phyloP scores from a whole-genome alignment of 805 yeast genomes.

The Yarrowia porcina region DNA sequence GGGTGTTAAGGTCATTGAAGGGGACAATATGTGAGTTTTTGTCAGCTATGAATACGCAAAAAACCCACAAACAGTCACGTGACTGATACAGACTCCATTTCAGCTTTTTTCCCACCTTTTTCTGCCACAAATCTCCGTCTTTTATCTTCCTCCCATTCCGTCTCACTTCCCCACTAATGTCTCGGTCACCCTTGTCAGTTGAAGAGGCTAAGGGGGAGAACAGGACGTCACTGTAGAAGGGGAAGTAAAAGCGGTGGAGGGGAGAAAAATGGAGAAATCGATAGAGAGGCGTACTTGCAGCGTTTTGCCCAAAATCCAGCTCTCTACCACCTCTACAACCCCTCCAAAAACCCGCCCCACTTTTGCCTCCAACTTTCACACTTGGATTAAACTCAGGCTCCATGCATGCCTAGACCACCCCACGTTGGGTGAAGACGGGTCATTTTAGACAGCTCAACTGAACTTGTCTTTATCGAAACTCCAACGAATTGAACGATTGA shows the following conservation, averaged over 20 bases:
- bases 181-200: neutral
- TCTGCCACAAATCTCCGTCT: neutral
- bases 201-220: neutral
- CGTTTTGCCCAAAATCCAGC: neutral
- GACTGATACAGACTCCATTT: too few species aligned
- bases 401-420: neutral
- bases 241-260: neutral
- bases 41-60: too few species aligned
- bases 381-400: neutral
- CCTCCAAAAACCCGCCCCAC: neutral
- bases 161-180: neutral
- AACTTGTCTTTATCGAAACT: neutral
- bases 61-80: too few species aligned
- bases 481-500: neutral
- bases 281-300: neutral
- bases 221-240: neutral
- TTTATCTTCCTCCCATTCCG: neutral
- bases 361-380: slow-evolving; percentile 5
- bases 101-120: too few species aligned
- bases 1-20: too few species aligned
- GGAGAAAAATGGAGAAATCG: neutral
- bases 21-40: too few species aligned
- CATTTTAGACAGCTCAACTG: neutral
- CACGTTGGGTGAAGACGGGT: slow-evolving; percentile 5
- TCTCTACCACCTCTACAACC: neutral